Percentiles rank a stretch among this genome's conserved stretches.
phyloP scores from a whole-genome alignment of 1,139 yeast species.

The Zygosaccharomyces sapae region DNA sequence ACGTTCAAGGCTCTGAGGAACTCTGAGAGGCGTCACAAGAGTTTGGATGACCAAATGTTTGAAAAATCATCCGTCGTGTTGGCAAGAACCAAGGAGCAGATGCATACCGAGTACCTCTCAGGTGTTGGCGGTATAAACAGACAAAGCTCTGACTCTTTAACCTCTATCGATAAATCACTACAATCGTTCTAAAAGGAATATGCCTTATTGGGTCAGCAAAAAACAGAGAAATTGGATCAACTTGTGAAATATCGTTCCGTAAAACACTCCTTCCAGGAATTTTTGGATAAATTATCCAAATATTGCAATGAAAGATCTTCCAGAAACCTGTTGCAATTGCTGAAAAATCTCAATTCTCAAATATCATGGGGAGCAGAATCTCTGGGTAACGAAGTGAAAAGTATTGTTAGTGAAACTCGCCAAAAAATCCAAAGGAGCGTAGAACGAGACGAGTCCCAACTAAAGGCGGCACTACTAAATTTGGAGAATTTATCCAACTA shows the following conservation, averaged over 20 bases:
- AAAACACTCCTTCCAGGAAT: slow-evolving; percentile 6
- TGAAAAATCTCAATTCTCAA: background rate
- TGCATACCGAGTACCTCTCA: background rate
- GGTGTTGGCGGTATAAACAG: background rate
- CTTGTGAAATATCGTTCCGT: slow-evolving; percentile 1
- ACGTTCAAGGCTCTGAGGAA: slow-evolving; percentile 5
- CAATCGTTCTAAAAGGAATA: background rate
- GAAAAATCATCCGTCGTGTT: background rate
- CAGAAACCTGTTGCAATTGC: background rate
- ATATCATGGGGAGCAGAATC: slow-evolving; percentile 7
- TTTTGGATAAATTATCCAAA: slow-evolving; percentile 2
- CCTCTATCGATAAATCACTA: background rate
- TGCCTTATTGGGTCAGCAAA: slow-evolving; percentile 1
- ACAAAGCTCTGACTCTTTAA: slow-evolving; percentile 1
- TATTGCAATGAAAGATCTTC: slow-evolving; percentile 6
- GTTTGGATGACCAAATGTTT: slow-evolving; percentile 7
- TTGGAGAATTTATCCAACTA: slow-evolving; percentile 1
- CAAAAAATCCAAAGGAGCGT: slow-evolving; percentile 2
- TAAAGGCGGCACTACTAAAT: slow-evolving; percentile 1
- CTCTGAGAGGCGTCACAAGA: slow-evolving; percentile 9
- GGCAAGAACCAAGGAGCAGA: slow-evolving; percentile 1
- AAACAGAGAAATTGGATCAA: background rate
- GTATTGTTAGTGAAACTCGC: slow-evolving; percentile 5
- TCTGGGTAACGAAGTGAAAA: slow-evolving; percentile 3
- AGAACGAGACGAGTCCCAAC: slow-evolving; percentile 1